A percentile compares a stretch with the other conserved stretches of the same genome.
These are phyloP conservation scores for Silene conica DNA, from an alignment of 148 eudicot species.

Conservation along the genomic window DNA sequence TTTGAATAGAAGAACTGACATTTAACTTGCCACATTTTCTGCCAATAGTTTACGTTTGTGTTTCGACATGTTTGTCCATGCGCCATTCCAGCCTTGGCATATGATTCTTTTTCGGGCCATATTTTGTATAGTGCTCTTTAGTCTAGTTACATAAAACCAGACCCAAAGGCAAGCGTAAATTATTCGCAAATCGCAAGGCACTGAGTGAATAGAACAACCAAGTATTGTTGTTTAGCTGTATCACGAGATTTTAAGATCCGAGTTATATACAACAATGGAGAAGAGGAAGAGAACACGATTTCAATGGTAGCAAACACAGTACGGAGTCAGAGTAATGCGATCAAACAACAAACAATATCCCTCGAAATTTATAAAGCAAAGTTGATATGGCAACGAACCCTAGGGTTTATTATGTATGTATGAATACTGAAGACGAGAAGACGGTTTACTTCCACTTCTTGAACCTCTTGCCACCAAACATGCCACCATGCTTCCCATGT, in stretches of 20 bases:
- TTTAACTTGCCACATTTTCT: neutral
- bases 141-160: neutral
- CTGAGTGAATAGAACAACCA: neutral
- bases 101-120: neutral
- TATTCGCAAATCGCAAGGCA: neutral
- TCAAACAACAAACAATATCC: neutral
- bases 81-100: neutral
- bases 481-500: constrained; percentile 30
- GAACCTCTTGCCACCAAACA: constrained; percentile 35
- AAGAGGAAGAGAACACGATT: neutral
- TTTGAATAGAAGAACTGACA: neutral
- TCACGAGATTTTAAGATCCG: too few species aligned
- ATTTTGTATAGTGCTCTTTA: neutral
- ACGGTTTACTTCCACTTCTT: constrained; percentile 58
- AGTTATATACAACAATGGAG: neutral
- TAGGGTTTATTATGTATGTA: constrained; percentile 11
- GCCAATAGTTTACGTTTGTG: neutral
- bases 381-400: neutral
- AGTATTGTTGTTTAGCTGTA: too few species aligned
- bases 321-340: neutral
- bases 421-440: neutral
- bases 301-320: neutral
- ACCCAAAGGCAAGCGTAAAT: neutral
- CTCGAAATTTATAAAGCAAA: neutral
- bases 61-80: neutral